These are phyloP conservation scores for Prunus campanulata DNA, from an alignment of 306 rosid genomes.

Conservation along the genomic window DNA sequence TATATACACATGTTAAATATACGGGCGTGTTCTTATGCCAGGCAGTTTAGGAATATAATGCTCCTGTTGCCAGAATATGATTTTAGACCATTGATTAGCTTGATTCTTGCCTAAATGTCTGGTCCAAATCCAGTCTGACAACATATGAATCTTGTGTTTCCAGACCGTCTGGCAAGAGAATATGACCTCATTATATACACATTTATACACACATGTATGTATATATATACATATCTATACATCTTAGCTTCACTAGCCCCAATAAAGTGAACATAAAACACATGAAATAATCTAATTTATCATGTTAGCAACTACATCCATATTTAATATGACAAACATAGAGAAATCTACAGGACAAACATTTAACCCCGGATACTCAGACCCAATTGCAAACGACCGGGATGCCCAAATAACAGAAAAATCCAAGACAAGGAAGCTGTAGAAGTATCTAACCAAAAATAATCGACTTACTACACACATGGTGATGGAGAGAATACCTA, in stretches of 20 bases:
- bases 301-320: background rate
- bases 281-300: background rate
- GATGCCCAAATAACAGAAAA: background rate
- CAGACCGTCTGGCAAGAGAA: background rate
- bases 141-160: background rate
- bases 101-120: background rate
- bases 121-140: background rate
- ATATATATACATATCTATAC: background rate
- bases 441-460: background rate
- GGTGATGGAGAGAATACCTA: background rate
- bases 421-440: background rate
- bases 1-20: background rate
- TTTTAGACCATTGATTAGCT: background rate
- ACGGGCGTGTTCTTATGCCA: background rate
- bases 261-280: background rate
- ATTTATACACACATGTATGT: background rate
- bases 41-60: background rate
- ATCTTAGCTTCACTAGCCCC: background rate
- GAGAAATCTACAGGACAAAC: no score
- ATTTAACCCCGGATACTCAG: background rate
- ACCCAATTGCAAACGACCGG: background rate
- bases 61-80: background rate
- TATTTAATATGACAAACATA: background rate
- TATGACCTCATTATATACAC: background rate
- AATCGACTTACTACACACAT: background rate